Evolutionary conservation across 805 yeast genomes (phyloP).

Genomic region (Starmera quercuum): DNA sequence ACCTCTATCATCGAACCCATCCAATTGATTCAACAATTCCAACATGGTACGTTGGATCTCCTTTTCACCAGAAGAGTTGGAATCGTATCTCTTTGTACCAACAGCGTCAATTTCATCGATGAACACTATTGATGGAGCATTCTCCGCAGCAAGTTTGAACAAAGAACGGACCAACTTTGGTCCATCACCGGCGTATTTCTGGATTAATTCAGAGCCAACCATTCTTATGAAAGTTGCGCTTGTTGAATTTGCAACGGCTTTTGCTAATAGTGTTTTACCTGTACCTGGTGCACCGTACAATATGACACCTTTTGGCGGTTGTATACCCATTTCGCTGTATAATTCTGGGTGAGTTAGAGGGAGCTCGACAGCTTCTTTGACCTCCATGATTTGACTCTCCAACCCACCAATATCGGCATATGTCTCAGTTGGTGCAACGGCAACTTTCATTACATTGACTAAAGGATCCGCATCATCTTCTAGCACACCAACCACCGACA

Average conservation of each 20-base stretch:
- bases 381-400: constrained; percentile 93
- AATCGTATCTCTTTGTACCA: constrained; percentile 96
- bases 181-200: constrained; percentile 96
- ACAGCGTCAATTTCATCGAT: constrained; percentile 99
- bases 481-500: constrained; percentile 94
- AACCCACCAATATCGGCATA: constrained; percentile 97
- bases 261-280: constrained; percentile 90
- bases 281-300: constrained; percentile 98
- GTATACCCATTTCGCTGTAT: constrained; percentile 97
- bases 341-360: constrained; percentile 95
- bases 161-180: constrained; percentile 91
- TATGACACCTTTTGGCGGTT: constrained; percentile 97
- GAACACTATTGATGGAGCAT: constrained; percentile 97
- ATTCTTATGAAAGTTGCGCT: constrained; percentile 93
- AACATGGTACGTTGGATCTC: constrained; percentile 97
- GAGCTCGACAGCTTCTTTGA: constrained; percentile 92
- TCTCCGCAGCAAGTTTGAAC: constrained; percentile 93
- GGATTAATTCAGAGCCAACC: constrained; percentile 95
- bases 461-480: constrained; percentile 98
- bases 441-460: constrained; percentile 96
- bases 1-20: constrained; percentile 95
- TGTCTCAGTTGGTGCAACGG: constrained; percentile 94
- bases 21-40: constrained; percentile 89
- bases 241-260: constrained; percentile 97
- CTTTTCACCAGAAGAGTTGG: constrained; percentile 86